A percentile compares a stretch with the other conserved stretches of the same genome.
phyloP scores from a whole-genome alignment of 805 yeast genomes.

The Pichia gijzeniarum region DNA sequence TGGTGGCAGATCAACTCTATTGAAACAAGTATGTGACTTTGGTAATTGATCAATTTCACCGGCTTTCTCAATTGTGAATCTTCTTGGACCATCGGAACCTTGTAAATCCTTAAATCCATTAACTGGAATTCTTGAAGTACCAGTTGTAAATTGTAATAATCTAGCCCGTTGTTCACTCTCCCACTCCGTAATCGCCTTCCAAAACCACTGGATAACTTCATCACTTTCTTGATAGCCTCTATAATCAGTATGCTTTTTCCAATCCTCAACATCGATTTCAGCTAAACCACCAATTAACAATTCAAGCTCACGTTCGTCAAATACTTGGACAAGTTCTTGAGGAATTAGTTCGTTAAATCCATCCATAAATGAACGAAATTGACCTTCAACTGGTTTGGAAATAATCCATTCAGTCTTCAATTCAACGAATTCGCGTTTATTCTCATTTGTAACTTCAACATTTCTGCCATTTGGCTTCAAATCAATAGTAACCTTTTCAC shows the following conservation, averaged over 20 bases:
- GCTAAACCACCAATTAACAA: slow-evolving; percentile 96
- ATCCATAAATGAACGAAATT: slow-evolving; percentile 91
- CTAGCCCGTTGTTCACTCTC: slow-evolving; percentile 96
- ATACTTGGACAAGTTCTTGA: slow-evolving; percentile 91
- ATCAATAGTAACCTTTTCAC: slow-evolving; percentile 84
- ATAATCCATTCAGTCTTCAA: slow-evolving; percentile 95
- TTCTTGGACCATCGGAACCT: slow-evolving; percentile 98
- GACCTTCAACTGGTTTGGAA: slow-evolving; percentile 87
- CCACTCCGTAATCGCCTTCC: slow-evolving; percentile 92
- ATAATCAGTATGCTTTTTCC: slow-evolving; percentile 98
- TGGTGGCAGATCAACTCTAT: slow-evolving; percentile 96
- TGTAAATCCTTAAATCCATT: slow-evolving; percentile 98
- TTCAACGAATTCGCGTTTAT: slow-evolving; percentile 93
- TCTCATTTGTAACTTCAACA: slow-evolving; percentile 89
- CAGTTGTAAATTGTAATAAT: slow-evolving; percentile 93
- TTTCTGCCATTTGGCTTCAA: slow-evolving; percentile 83
- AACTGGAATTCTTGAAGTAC: slow-evolving; percentile 98
- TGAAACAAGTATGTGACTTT: slow-evolving; percentile 97
- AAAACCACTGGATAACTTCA: slow-evolving; percentile 97
- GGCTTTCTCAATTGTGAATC: slow-evolving; percentile 97
- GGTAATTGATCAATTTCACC: slow-evolving; percentile 93
- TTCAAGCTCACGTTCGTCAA: slow-evolving; percentile 96
- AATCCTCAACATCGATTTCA: slow-evolving; percentile 95
- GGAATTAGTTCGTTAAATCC: slow-evolving; percentile 98
- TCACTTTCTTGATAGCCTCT: slow-evolving; percentile 96